phyloP scores from a whole-genome alignment of 2,329 filamentous ascomycete genomes.

The Ophiocordyceps australis region DNA sequence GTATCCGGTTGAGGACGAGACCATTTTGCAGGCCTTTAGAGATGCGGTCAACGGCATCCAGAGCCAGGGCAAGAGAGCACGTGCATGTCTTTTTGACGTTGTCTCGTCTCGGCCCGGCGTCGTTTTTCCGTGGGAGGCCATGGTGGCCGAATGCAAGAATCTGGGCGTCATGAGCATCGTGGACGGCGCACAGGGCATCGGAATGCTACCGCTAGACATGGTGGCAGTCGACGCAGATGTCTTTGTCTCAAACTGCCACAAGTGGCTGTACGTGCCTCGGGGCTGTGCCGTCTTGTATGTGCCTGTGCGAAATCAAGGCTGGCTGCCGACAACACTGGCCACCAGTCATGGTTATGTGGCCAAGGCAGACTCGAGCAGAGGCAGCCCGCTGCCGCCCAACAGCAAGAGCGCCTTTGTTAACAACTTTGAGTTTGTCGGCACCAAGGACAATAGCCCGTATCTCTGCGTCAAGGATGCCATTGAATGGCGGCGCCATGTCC shows the following conservation, averaged over 20 bases:
- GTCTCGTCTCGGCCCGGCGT: constrained; percentile 67
- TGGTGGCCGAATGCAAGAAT: constrained; percentile 46
- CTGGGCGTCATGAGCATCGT: constrained; percentile 54
- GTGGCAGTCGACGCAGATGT: constrained; percentile 57
- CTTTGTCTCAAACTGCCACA: constrained; percentile 74
- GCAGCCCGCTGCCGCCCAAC: constrained; percentile 22
- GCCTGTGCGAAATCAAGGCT: constrained; percentile 52
- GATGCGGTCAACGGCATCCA: constrained; percentile 33
- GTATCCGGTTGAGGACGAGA: constrained; percentile 54
- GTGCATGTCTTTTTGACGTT: constrained; percentile 55
- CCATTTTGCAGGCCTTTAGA: constrained; percentile 43
- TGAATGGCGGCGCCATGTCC: constrained; percentile 46
- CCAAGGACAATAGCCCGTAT: constrained; percentile 54
- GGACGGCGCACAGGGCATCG: constrained; percentile 74
- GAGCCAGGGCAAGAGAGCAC: constrained; percentile 39
- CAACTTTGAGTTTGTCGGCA: constrained; percentile 64
- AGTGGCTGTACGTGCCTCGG: constrained; percentile 74
- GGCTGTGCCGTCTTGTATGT: constrained; percentile 71
- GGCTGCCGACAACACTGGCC: constrained; percentile 58
- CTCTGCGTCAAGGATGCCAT: constrained; percentile 56
- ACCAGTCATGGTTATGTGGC: constrained; percentile 66
- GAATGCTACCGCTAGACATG: constrained; percentile 59
- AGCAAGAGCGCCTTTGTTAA: constrained; percentile 41
- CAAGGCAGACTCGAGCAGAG: constrained; percentile 7
- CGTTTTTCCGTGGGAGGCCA: constrained; percentile 55